phyloP scores from a whole-genome alignment of 2,329 filamentous ascomycete species.

The Periconia sp. region DNA sequence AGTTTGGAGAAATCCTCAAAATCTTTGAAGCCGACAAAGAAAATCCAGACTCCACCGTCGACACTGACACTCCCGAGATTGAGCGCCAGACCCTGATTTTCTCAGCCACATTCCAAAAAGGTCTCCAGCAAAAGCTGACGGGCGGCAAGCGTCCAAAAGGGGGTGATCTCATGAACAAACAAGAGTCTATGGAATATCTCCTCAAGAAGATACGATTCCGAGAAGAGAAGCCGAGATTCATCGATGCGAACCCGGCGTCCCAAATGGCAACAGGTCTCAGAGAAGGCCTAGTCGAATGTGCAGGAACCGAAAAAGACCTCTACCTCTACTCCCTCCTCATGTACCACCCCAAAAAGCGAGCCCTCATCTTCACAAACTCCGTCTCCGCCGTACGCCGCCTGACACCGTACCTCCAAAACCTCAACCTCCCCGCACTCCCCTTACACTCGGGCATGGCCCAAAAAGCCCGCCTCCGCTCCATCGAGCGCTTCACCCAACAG shows the following conservation, averaged over 20 bases:
- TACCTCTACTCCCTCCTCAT: conserved; percentile 88
- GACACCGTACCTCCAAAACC: conserved; percentile 78
- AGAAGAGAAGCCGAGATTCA: conserved; percentile 80
- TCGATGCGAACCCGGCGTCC: conserved; percentile 85
- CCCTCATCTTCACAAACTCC: conserved; percentile 92
- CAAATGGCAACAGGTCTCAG: conserved; percentile 86
- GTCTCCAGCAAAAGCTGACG: conserved; percentile 85
- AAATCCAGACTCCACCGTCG: conserved; percentile 44
- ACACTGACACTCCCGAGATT: conserved; percentile 22
- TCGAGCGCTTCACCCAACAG: conserved; percentile 80
- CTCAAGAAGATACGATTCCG: conserved; percentile 87
- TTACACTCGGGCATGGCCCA: conserved; percentile 95
- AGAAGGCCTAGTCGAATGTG: conserved; percentile 90
- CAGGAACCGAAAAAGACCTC: conserved; percentile 93
- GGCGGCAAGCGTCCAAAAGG: conserved; percentile 64
- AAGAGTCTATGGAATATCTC: conserved; percentile 89
- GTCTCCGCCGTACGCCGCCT: conserved; percentile 89
- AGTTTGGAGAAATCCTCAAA: conserved; percentile 83
- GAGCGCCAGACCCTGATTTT: conserved; percentile 88
- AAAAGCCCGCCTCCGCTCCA: conserved; percentile 88
- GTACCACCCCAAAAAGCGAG: conserved; percentile 77
- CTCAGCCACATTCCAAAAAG: conserved; percentile 92
- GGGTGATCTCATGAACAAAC: conserved; percentile 66
- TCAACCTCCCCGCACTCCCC: conserved; percentile 73
- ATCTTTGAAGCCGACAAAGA: conserved; percentile 70